Base-by-base conservation (phyloP, 441 rosid species). In the Rhodomyrtus psidioides region DNA sequence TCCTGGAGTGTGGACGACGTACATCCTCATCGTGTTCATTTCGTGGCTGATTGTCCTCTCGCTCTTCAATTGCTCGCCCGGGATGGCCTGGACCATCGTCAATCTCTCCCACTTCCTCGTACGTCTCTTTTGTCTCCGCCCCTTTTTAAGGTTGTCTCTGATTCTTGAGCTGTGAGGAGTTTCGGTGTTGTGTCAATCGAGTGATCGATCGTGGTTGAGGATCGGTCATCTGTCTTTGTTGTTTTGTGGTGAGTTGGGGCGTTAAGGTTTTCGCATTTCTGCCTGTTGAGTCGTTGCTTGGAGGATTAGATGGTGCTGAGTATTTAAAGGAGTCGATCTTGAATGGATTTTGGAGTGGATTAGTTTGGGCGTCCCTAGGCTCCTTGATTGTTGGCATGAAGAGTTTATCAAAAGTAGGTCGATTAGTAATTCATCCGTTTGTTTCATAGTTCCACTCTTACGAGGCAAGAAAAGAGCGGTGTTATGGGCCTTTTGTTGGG, bases 41-140 rank as follows among this genome's bases (percentile, higher is more conserved):
- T 92, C 96, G 3, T 95, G 99, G 99, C 92, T 97, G 83, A 82
- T 93, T 70, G 95, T 94, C 62, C 92, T 97, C 84, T 95, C 98
- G 86, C 84, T 96, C 89, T 91, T 95, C 53, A 91, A 91, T 83
- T 94, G 95, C 91, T 92, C 99, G 27, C 90, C 98, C 86, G 99
- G 99, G 90, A 92, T 92, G 91, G 99, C 99, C 53, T 97, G 99
- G 98, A 94, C 99, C 87, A 88, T 96, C 88, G 98, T 96, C 82
- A 96, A 96, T 87, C 94, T 97, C 91, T 85, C 91, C 55, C 99
- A 97, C 91, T 96, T 95, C 90, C 86, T 89, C 54, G 98, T 97
- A 84, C 86, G 95, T 59, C 85, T 75, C 44, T 23, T 55, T 54
- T 23, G 24, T 34, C 6, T 5, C 57, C n/a, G 23, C 54, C 27